Evolutionary conservation across 352 stramenopile genomes (phyloP).

Genomic region (Phytophthora pluvialis): DNA sequence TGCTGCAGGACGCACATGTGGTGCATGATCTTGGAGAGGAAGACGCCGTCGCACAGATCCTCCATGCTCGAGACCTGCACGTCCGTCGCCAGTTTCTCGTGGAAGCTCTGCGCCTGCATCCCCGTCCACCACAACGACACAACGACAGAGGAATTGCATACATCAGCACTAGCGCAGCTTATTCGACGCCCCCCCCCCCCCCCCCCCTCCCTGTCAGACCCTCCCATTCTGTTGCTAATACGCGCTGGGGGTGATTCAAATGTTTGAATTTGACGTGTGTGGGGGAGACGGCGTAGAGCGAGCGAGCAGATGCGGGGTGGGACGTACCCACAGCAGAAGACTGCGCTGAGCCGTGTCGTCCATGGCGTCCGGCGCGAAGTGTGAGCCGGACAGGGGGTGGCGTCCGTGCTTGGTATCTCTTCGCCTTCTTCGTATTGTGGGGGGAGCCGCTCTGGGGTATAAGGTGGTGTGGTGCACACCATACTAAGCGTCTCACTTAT

Average conservation of each 20-base stretch:
- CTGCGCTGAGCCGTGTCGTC: conserved; percentile 79
- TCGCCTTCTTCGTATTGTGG: conserved; percentile 29
- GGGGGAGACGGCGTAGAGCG: no score
- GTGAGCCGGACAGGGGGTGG: conserved; percentile 2
- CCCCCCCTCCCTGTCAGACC: not conserved
- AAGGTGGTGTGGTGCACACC: conserved; percentile 5
- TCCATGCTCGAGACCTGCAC: conserved; percentile 46
- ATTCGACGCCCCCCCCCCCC: not conserved
- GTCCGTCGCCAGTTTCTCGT: conserved; percentile 57
- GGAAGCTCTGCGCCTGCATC: conserved; percentile 76
- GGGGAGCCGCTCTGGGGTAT: conserved; percentile 2
- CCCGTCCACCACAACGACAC: conserved; percentile 2
- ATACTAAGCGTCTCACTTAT: not conserved
- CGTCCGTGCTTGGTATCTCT: conserved; percentile 22
- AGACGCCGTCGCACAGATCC: conserved; percentile 82
- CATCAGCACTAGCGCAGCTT: conserved; percentile 1
- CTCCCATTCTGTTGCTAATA: not conserved
- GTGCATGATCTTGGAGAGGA: conserved; percentile 86
- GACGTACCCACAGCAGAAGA: conserved; percentile 76
- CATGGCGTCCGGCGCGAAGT: conserved; percentile 37
- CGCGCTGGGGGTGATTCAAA: conserved; percentile 9
- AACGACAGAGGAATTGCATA: conserved; percentile 1
- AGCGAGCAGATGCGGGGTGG: not conserved
- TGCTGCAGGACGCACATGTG: conserved; percentile 65
- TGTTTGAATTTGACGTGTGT: conserved; percentile 11